Base-by-base conservation (phyloP, 371 early-diverging fungal species). In the Haplosporangium sp. region DNA sequence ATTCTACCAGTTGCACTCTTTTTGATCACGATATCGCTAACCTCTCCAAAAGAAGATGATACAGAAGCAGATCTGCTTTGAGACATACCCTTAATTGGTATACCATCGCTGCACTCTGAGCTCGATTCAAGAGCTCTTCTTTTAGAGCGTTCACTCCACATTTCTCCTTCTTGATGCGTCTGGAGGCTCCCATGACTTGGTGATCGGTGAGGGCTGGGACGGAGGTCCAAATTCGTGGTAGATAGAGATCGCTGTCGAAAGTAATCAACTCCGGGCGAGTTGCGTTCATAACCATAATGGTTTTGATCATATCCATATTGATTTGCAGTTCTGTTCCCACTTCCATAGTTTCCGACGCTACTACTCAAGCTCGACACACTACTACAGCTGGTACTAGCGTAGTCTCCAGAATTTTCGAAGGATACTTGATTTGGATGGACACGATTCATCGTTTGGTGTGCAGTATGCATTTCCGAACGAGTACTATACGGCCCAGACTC, bases 1-100 rank as follows among this genome's bases (percentile, higher is more conserved):
- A 73, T 78, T 1, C 79, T 35, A 3, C 79, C 79, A n/a, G 70
- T 78, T 35, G 79, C 79, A 44, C 79, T 78, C 74, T 78, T 77
- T 67, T 77, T 78, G 40, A 78, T 63, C 63, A 78, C 79, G 2
- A 78, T 69, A 56, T 78, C 79, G 10, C 70, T 78, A 7, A 48
- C 35, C 61, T 63, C 48, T 19, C 61, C 58, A 13, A 40, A 8
- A 45, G 57, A 48, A 10, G 50, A 47, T 15, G 61, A 71, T 37
- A 10, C 42, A 10, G 62, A 50, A 9, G 38, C 8, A 17, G 40
- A 53, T 38, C 6, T 48, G 37, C 10, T 48, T 38, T 63, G 52
- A 8, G 63, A 63, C 35, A 63, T 35, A 19, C 52, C 35, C 40
- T 38, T 63, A 38, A 35, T 59, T 9, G 71, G 71, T 8, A 64